Conservation (phyloP, 139 green algal species). For the Yamagishiella unicocca region DNA sequence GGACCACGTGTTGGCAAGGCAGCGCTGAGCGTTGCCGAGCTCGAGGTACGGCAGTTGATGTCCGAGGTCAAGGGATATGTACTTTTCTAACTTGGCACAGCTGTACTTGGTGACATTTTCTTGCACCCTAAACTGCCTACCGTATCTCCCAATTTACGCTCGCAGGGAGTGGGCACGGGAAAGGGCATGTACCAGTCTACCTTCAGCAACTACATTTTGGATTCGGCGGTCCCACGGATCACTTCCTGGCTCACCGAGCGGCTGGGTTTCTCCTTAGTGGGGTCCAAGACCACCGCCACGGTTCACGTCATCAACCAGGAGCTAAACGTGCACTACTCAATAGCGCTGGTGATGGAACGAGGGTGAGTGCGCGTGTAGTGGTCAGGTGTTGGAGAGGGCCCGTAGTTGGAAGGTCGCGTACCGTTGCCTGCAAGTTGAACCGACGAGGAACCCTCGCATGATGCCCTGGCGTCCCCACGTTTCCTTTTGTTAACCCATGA, state of each 20-base stretch:
- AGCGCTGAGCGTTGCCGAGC: not conserved
- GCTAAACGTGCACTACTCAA: constrained; percentile 34
- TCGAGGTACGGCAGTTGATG: not conserved
- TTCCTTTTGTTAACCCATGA: too few species aligned
- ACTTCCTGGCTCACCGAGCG: not conserved
- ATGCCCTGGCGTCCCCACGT: not conserved
- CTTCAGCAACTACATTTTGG: constrained; percentile 4
- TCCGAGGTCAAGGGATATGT: not conserved
- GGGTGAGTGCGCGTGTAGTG: not conserved
- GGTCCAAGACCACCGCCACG: constrained; percentile 14
- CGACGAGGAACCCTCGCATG: not conserved
- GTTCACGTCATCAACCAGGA: constrained; percentile 27
- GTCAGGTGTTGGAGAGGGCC: not conserved
- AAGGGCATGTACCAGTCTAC: not conserved
- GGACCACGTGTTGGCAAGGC: not conserved
- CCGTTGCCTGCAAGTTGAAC: not conserved
- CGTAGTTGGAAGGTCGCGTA: not conserved
- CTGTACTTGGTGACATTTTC: not conserved
- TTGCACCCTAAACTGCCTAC: not conserved
- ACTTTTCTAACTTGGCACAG: too few species aligned
- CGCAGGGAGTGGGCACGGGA: not conserved
- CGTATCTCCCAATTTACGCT: not conserved
- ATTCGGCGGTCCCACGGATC: not conserved
- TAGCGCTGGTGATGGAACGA: constrained; percentile 5
- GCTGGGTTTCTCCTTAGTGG: not conserved